phyloP scores from a whole-genome alignment of 2,329 filamentous ascomycete species.

The Didymellaceae sp. region DNA sequence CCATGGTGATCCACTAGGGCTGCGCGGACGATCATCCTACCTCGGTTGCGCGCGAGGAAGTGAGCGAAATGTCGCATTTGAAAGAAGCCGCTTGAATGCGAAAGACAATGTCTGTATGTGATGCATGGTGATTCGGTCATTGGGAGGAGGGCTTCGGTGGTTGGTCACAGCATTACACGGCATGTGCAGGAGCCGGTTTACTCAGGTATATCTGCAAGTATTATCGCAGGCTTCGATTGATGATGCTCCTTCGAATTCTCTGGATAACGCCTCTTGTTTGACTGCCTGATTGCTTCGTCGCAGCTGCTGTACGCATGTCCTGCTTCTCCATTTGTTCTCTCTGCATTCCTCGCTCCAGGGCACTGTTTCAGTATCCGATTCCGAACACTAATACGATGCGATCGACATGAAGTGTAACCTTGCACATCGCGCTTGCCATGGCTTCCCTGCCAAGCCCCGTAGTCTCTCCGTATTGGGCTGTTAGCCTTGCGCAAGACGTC shows the following conservation, averaged over 20 bases:
- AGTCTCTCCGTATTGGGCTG: slow-evolving; percentile 10
- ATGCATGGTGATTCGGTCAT: slow-evolving; percentile 3
- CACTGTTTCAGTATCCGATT: slow-evolving; percentile 12
- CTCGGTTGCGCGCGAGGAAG: slow-evolving; percentile 3
- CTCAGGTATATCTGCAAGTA: not conserved
- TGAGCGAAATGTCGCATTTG: slow-evolving; percentile 1
- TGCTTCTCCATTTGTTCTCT: slow-evolving; percentile 2
- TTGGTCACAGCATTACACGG: not conserved
- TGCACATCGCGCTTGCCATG: slow-evolving; percentile 9
- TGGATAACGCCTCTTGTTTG: no score
- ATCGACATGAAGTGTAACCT: slow-evolving; percentile 18
- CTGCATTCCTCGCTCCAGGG: slow-evolving; percentile 8
- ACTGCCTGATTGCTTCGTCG: slow-evolving; percentile 3
- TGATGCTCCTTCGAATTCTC: no score
- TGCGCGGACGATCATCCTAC: slow-evolving; percentile 7
- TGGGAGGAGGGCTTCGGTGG: not conserved
- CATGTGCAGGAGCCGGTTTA: slow-evolving; percentile 16
- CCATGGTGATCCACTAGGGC: not conserved
- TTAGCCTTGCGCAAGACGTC: slow-evolving; percentile 19
- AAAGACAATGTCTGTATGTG: not conserved
- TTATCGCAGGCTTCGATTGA: slow-evolving; percentile 2
- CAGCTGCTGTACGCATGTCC: not conserved
- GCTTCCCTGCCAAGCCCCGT: slow-evolving; percentile 13
- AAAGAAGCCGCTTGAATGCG: not conserved
- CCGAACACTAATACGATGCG: slow-evolving; percentile 9